Evolutionary conservation across 306 rosid species (phyloP).

Genomic region (Rosa lucieae): DNA sequence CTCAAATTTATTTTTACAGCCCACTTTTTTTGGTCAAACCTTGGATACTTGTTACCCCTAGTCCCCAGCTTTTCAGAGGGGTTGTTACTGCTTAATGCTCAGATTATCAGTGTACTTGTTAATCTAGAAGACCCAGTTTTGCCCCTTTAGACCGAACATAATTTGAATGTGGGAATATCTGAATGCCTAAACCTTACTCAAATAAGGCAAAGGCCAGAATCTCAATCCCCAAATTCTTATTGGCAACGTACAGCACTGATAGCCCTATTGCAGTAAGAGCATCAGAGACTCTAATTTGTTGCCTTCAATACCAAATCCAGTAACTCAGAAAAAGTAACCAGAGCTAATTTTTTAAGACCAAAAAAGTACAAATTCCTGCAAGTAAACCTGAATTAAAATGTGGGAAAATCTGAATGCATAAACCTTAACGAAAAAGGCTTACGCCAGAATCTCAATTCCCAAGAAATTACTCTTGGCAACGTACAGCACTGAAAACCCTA

Average conservation of each 20-base stretch:
- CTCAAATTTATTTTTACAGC: too few species aligned
- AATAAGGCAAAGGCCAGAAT: slow-evolving; percentile 3
- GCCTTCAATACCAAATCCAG: background rate
- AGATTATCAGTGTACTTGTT: too few species aligned
- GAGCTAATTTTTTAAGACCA: background rate
- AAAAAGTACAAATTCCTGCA: background rate
- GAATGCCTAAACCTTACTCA: slow-evolving; percentile 53
- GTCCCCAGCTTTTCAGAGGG: too few species aligned
- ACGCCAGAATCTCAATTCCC: slow-evolving; percentile 17
- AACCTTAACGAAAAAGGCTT: slow-evolving; percentile 16
- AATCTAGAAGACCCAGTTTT: background rate
- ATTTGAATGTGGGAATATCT: slow-evolving; percentile 49
- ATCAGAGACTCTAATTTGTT: slow-evolving; percentile 17
- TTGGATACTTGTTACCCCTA: too few species aligned
- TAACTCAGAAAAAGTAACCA: background rate
- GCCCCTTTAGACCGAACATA: background rate
- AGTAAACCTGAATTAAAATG: slow-evolving; percentile 3
- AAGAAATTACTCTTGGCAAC: slow-evolving; percentile 5
- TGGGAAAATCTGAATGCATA: slow-evolving; percentile 69
- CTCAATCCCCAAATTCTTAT: background rate
- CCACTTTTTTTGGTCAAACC: too few species aligned
- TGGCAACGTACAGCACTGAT: slow-evolving; percentile 21
- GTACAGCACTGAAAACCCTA: slow-evolving; percentile 20
- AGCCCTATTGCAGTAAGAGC: background rate
- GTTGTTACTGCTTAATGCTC: too few species aligned